A percentile compares a stretch with the other conserved stretches of the same genome.
These are phyloP conservation scores for Pilatotrama ljubarskyi DNA, from an alignment of 768 basidiomycete species.

Conservation along the genomic window DNA sequence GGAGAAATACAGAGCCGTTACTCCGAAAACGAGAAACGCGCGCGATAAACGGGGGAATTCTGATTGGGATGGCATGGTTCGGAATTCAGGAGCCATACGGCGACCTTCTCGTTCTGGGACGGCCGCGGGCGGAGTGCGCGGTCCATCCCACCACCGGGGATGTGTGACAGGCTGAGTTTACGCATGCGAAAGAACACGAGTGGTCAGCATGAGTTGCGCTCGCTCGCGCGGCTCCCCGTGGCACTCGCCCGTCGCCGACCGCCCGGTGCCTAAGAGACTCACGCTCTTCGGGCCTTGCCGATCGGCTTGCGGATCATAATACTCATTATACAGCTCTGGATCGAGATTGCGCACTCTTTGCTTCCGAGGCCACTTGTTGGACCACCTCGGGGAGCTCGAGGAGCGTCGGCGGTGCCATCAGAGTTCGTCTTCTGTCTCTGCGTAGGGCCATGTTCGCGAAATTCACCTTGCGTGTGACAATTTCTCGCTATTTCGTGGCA, in stretches of 20 bases:
- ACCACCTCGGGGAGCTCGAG: no score
- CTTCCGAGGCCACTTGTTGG: background rate
- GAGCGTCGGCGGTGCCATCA: no score
- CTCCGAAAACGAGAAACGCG: conserved; percentile 5
- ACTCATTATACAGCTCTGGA: background rate
- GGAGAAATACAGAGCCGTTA: conserved; percentile 11
- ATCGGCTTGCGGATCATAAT: conserved; percentile 6
- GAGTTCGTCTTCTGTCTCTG: no score
- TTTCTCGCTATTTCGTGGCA: no score
- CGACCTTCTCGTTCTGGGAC: background rate
- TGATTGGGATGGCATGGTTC: conserved; percentile 20
- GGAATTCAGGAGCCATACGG: conserved; percentile 12
- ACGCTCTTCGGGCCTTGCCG: conserved; percentile 9
- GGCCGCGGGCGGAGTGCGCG: conserved; percentile 9
- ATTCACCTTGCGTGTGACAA: no score
- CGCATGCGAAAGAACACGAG: conserved; percentile 2
- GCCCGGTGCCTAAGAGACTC: background rate
- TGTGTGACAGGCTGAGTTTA: no score
- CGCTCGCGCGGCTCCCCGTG: background rate
- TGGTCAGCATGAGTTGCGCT: conserved; percentile 1
- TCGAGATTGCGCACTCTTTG: conserved; percentile 5
- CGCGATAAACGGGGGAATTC: conserved; percentile 10
- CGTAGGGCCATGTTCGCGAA: no score
- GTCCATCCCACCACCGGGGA: conserved; percentile 7
- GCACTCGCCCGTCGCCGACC: background rate